Percentiles rank a stretch among this genome's conserved stretches.
Evolutionary conservation across 1,284 basidiomycete species (phyloP).

Genomic region (Hemileia vastatrix): DNA sequence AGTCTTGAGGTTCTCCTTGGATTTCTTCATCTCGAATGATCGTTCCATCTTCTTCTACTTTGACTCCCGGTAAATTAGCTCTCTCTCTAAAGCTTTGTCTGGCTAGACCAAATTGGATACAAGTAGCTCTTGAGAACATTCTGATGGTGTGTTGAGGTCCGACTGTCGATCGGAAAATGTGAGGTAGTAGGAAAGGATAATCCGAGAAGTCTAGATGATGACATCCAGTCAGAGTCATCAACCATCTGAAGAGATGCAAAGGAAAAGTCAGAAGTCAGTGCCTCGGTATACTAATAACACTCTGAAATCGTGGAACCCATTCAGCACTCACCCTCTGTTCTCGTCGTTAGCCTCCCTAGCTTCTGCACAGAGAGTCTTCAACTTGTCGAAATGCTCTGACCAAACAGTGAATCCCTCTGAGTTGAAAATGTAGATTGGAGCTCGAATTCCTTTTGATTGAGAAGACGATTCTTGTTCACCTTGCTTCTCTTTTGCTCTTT

Average conservation of each 20-base stretch:
- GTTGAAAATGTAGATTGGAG: constrained; percentile 34
- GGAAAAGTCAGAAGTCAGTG: too few relatives aligned
- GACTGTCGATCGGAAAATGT: constrained; percentile 34
- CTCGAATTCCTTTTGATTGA: constrained; percentile 6
- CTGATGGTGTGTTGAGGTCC: constrained; percentile 28
- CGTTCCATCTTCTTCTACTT: background rate
- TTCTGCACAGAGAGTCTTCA: too few relatives aligned
- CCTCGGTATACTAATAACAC: too few relatives aligned
- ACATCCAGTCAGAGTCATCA: too few relatives aligned
- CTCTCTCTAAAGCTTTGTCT: constrained; percentile 24
- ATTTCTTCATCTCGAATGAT: background rate
- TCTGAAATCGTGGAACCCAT: too few relatives aligned
- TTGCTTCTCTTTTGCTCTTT: too few relatives aligned
- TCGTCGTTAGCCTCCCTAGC: too few relatives aligned
- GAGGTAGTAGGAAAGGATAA: constrained; percentile 34
- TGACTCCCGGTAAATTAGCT: constrained; percentile 16
- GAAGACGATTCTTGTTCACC: background rate
- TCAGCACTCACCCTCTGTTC: too few relatives aligned
- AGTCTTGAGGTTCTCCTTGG: constrained; percentile 16
- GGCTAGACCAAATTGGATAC: constrained; percentile 30
- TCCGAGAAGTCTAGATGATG: constrained; percentile 37
- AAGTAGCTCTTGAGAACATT: constrained; percentile 28
- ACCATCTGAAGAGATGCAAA: too few relatives aligned
- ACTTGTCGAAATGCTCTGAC: too few relatives aligned
- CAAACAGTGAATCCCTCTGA: constrained; percentile 32